Evolutionary conservation across 768 basidiomycete genomes (phyloP).

Genomic region (Amanita exitialis): DNA sequence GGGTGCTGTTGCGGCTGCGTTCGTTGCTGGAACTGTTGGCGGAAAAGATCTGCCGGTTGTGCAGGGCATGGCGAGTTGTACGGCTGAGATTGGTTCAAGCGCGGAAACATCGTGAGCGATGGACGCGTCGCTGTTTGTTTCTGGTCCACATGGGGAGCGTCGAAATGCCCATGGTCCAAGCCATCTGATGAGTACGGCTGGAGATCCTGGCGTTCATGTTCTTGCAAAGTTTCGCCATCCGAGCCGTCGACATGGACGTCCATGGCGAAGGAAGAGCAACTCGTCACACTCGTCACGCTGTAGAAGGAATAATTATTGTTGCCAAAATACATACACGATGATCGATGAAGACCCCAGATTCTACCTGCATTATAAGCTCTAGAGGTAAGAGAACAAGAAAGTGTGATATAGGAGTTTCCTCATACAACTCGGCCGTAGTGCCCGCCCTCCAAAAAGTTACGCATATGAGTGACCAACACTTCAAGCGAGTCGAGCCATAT

Average conservation of each 20-base stretch:
- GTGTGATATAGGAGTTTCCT: background rate
- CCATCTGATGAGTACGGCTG: background rate
- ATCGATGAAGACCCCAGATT: too few relatives aligned
- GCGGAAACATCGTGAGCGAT: background rate
- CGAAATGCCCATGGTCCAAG: background rate
- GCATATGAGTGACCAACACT: conserved; percentile 37
- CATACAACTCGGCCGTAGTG: conserved; percentile 35
- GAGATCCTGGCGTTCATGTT: background rate
- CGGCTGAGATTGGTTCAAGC: background rate
- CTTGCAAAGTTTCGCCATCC: background rate
- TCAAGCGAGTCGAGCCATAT: conserved; percentile 57
- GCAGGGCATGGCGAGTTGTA: background rate
- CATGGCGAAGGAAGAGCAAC: background rate
- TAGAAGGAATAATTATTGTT: background rate
- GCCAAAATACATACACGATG: background rate
- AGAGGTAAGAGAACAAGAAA: background rate
- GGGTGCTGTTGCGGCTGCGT: background rate
- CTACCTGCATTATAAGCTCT: background rate
- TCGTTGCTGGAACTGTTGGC: background rate
- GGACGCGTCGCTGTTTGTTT: background rate
- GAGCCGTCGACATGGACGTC: background rate
- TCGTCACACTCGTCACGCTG: background rate
- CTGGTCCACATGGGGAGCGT: background rate
- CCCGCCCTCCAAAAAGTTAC: conserved; percentile 41
- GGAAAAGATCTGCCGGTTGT: background rate